phyloP scores from a whole-genome alignment of 2,329 filamentous ascomycete species.

The Dothistroma septosporum region DNA sequence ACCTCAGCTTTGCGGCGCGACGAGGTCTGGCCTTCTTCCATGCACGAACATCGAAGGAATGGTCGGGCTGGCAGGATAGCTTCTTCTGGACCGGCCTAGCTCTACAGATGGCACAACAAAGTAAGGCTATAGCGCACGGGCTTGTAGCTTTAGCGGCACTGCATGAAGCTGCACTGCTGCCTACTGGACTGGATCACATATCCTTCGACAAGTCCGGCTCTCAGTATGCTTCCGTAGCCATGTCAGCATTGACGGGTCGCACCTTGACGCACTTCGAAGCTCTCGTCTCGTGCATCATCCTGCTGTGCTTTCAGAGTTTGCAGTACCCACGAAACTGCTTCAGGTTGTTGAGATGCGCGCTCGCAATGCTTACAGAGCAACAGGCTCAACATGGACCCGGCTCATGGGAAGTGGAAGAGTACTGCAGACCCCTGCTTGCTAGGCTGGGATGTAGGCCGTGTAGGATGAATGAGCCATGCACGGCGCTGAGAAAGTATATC shows the following conservation, averaged over 20 bases:
- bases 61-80: too few species aligned
- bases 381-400: not conserved
- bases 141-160: too few species aligned
- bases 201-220: too few species aligned
- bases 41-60: too few species aligned
- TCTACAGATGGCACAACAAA: too few species aligned
- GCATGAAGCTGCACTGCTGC: too few species aligned
- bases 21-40: too few species aligned
- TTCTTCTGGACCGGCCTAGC: too few species aligned
- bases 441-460: not conserved
- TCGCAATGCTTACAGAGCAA: not conserved
- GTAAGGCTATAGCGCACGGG: too few species aligned
- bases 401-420: not conserved
- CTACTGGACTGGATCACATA: too few species aligned
- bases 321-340: not conserved
- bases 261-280: not conserved
- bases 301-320: conserved; percentile 1
- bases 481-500: not conserved
- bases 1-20: too few species aligned
- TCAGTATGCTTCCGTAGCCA: not conserved
- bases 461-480: not conserved
- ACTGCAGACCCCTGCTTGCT: not conserved
- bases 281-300: conserved; percentile 1
- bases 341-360: not conserved
- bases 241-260: not conserved